phyloP scores from a whole-genome alignment of 768 basidiomycete genomes.

The Auricularia heimuer region DNA sequence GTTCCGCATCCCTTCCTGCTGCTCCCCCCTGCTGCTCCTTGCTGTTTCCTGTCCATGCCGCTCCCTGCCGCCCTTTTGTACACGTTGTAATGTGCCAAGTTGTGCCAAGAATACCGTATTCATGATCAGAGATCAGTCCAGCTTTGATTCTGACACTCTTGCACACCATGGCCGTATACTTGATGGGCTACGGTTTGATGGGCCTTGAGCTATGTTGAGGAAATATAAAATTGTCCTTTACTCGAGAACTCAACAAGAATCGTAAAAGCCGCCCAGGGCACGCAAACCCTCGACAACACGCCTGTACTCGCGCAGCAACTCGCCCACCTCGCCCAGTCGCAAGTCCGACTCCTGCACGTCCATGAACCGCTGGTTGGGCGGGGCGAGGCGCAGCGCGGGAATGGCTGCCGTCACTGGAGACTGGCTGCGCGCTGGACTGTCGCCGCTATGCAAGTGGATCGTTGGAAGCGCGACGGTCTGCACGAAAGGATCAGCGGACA shows the following conservation, averaged over 20 bases:
- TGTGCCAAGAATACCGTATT: too few species aligned
- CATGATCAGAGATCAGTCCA: too few species aligned
- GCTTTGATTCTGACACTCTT: too few species aligned
- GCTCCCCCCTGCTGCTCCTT: too few species aligned
- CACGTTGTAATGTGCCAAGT: too few species aligned
- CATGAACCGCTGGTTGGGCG: conserved; percentile 61
- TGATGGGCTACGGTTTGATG: too few species aligned
- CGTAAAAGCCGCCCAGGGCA: conserved; percentile 46
- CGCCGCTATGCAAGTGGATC: conserved; percentile 1
- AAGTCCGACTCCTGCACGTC: conserved; percentile 70
- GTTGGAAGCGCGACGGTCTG: neutral
- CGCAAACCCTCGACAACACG: conserved; percentile 62
- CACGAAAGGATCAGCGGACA: neutral
- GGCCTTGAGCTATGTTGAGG: too few species aligned
- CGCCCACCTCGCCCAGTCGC: conserved; percentile 66
- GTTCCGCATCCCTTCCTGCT: too few species aligned
- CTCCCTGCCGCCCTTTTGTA: too few species aligned
- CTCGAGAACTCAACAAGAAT: neutral
- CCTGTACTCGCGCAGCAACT: conserved; percentile 74
- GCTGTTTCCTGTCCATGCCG: too few species aligned
- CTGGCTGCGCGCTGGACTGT: conserved; percentile 1
- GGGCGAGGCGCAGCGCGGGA: conserved; percentile 36
- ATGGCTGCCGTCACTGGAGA: conserved; percentile 24
- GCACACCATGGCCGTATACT: too few species aligned
- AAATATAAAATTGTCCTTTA: too few species aligned